Percentiles rank a stretch among this genome's conserved stretches.
Evolutionary conservation across 768 basidiomycete species (phyloP).

Genomic region (Hypholoma sublateritium): DNA sequence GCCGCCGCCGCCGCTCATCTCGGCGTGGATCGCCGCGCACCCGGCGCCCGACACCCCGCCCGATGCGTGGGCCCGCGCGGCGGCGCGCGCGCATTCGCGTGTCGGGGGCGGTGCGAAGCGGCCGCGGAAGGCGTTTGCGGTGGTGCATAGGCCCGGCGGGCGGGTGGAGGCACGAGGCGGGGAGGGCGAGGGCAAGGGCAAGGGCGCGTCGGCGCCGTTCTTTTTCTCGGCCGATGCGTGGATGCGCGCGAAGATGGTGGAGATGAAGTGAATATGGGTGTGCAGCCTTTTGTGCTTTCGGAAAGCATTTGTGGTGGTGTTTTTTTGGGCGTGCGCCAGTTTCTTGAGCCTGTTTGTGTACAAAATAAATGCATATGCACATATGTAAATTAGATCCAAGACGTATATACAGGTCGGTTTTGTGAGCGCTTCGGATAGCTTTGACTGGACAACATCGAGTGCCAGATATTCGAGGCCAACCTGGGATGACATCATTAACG

Average conservation of each 20-base stretch:
- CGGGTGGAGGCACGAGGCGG: too few relatives aligned
- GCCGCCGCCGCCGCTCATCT: not conserved
- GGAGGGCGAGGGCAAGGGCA: not conserved
- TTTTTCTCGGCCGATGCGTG: slow-evolving; percentile 14
- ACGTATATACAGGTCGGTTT: too few relatives aligned
- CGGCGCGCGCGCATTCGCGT: not conserved
- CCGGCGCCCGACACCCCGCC: not conserved
- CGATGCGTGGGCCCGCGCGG: slow-evolving; percentile 6
- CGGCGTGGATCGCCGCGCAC: slow-evolving; percentile 9
- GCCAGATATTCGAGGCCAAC: too few relatives aligned
- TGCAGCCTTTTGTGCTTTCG: not conserved
- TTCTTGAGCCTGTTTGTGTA: too few relatives aligned
- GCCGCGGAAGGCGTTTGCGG: not conserved
- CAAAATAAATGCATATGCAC: too few relatives aligned
- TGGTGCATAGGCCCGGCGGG: not conserved
- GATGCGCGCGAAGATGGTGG: slow-evolving; percentile 7
- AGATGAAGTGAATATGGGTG: not conserved
- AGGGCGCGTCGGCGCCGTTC: not conserved
- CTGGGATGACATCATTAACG: too few relatives aligned
- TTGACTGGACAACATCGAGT: too few relatives aligned
- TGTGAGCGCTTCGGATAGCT: too few relatives aligned
- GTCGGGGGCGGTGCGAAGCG: not conserved
- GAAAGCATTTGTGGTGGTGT: not conserved
- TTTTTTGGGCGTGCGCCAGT: not conserved
- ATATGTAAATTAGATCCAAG: too few relatives aligned